phyloP scores from a whole-genome alignment of 129 eudicot species.

The Helichrysum umbraculigerum region DNA sequence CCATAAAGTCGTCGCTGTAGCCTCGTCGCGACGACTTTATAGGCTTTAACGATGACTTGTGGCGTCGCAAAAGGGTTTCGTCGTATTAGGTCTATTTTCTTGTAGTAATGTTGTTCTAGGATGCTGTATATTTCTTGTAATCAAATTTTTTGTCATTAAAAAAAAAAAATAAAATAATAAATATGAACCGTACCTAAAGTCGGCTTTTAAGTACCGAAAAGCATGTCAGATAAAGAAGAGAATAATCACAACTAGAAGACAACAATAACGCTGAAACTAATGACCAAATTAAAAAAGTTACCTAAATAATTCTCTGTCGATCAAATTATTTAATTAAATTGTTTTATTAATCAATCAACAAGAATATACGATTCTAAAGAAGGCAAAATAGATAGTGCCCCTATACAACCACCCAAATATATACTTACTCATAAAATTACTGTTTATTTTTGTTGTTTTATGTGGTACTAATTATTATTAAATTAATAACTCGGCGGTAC shows the following conservation, averaged over 20 bases:
- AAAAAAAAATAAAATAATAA: not conserved
- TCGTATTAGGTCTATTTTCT: no score
- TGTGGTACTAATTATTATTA: not conserved
- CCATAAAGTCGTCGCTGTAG: no score
- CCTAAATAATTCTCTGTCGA: not conserved
- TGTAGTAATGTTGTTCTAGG: no score
- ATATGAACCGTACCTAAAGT: not conserved
- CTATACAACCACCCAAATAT: slow-evolving; percentile 4
- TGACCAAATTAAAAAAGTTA: not conserved
- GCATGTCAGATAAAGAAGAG: slow-evolving; percentile 7
- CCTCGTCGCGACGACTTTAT: no score
- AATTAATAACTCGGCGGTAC: slow-evolving; percentile 3
- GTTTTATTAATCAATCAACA: not conserved
- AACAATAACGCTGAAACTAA: slow-evolving; percentile 11
- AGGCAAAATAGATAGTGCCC: slow-evolving; percentile 1
- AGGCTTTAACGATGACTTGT: no score
- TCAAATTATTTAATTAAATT: not conserved
- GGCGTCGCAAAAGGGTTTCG: no score
- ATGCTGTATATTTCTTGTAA: not conserved
- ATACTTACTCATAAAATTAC: not conserved
- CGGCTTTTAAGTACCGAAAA: not conserved
- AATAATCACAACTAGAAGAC: not conserved
- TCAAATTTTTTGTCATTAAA: no score
- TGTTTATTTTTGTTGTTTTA: not conserved
- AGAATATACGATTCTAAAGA: slow-evolving; percentile 1